Evolutionary conservation across 2,329 filamentous ascomycete genomes (phyloP).

Genomic region (Stemphylium vesicarium): DNA sequence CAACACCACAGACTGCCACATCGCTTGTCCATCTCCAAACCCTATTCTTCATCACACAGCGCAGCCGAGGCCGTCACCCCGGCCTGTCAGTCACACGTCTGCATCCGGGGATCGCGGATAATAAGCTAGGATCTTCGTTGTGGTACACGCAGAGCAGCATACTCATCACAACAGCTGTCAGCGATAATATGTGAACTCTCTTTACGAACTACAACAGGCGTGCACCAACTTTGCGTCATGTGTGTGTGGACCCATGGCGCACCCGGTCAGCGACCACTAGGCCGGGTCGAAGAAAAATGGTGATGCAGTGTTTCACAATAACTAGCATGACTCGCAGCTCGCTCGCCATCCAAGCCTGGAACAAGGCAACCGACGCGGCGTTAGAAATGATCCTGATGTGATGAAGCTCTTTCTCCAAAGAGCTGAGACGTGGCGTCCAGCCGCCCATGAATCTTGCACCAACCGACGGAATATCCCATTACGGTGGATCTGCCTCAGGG

Average conservation of each 20-base stretch:
- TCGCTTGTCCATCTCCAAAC: constrained; percentile 3
- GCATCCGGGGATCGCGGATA: constrained; percentile 4
- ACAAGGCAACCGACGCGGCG: constrained; percentile 10
- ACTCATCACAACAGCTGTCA: constrained; percentile 9
- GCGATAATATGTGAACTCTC: constrained; percentile 2
- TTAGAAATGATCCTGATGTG: neutral
- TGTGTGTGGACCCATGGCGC: constrained; percentile 3
- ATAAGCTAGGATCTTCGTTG: neutral
- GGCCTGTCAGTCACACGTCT: constrained; percentile 7
- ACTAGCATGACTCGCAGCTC: constrained; percentile 9
- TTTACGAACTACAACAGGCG: neutral
- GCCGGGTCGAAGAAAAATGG: constrained; percentile 1
- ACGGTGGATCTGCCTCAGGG: neutral
- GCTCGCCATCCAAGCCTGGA: constrained; percentile 7
- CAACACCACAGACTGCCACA: constrained; percentile 4
- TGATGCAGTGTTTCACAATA: constrained; percentile 1
- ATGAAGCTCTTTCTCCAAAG: neutral
- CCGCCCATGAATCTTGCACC: neutral
- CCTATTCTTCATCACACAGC: constrained; percentile 7
- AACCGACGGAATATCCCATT: neutral
- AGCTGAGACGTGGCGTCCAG: constrained; percentile 1
- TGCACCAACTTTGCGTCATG: constrained; percentile 8
- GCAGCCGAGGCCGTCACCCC: constrained; percentile 4
- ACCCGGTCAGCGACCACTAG: neutral
- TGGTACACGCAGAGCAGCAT: constrained; percentile 1